Evolutionary conservation across 2,329 filamentous ascomycete genomes (phyloP), one percentile per base, ranked within the genome.

Genomic region (Zalaria sp.): DNA sequence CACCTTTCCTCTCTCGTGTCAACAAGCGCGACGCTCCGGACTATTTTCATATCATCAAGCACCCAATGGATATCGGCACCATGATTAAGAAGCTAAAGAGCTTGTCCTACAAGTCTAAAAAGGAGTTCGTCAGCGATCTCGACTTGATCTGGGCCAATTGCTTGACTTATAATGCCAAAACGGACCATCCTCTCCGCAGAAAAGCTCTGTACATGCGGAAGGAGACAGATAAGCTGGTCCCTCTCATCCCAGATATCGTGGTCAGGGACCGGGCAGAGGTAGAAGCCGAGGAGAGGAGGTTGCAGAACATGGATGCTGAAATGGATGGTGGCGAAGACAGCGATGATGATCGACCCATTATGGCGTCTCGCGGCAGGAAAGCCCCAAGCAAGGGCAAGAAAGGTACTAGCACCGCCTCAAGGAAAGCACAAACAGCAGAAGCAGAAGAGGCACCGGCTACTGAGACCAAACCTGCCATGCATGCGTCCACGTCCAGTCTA

Each of bases 111-210:
- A 69, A 68, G 53, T 69, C 66, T 28, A 98, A 98, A 65, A 77
- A 83, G 47, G 91, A 98, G 25, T 98, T 98, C 50, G 87, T 96
- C 26, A 75, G 83, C 28, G 91, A 98, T 58, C 71, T 98, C 6
- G 89, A 93, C 57, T 67, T 96, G 39, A 96, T 98, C 40, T 98
- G 91, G 91, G 77, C 87, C 43, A 98, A 98, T 57, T 98, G 91
- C 59, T 69, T 98, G 43, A 87, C 83, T 54, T 98, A 96, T 62
- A 98, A 98, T 59, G 83, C 85, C 49, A 87, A 93, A 48, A 81
- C 86, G 52, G 79, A 79, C 46, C 87, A 95, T 55, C 85, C 84
- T 26, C 69, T 96, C 39, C 77, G 91, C 35, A 87, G 91, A 57
- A 93, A 95, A 71, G 91, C 91, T 8, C 79, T 93, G 45, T 84